Percentiles rank a stretch among this genome's conserved stretches.
These are phyloP conservation scores for Nicotiana paniculata DNA, from an alignment of 257 asterid genomes.

Conservation along the genomic window DNA sequence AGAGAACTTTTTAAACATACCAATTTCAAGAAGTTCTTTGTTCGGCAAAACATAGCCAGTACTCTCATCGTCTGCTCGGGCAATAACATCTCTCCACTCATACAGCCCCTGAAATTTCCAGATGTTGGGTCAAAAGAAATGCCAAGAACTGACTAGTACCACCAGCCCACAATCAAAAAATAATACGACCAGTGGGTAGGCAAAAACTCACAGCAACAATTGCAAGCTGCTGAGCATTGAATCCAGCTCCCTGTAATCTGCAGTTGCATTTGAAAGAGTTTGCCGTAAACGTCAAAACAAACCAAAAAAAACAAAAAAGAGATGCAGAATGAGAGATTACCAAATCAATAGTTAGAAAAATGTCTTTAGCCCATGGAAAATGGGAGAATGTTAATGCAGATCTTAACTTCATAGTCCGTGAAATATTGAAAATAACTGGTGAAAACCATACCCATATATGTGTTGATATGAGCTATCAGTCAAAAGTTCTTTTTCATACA, in stretches of 20 bases:
- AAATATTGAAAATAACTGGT: slow-evolving; percentile 10
- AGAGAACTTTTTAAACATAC: slow-evolving; percentile 28
- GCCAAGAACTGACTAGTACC: neutral
- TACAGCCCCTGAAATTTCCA: slow-evolving; percentile 57
- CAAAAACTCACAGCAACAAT: slow-evolving; percentile 71
- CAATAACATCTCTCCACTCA: slow-evolving; percentile 93
- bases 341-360: neutral
- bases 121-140: slow-evolving; percentile 7
- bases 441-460: slow-evolving; percentile 68
- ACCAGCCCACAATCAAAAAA: neutral
- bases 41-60: slow-evolving; percentile 93
- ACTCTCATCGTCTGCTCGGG: slow-evolving; percentile 99
- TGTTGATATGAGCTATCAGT: slow-evolving; percentile 75
- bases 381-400: neutral
- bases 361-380: neutral
- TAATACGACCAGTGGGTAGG: neutral
- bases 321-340: neutral
- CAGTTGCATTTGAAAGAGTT: slow-evolving; percentile 18
- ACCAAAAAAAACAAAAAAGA: neutral
- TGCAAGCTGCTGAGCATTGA: slow-evolving; percentile 88
- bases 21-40: slow-evolving; percentile 81
- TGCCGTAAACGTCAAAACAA: slow-evolving; percentile 11
- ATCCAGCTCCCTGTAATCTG: slow-evolving; percentile 77
- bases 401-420: neutral
- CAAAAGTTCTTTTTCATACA: slow-evolving; percentile 89